These are phyloP conservation scores for Lasiodiplodia theobromae DNA, from an alignment of 2,329 filamentous ascomycete species.

Conservation along the genomic window DNA sequence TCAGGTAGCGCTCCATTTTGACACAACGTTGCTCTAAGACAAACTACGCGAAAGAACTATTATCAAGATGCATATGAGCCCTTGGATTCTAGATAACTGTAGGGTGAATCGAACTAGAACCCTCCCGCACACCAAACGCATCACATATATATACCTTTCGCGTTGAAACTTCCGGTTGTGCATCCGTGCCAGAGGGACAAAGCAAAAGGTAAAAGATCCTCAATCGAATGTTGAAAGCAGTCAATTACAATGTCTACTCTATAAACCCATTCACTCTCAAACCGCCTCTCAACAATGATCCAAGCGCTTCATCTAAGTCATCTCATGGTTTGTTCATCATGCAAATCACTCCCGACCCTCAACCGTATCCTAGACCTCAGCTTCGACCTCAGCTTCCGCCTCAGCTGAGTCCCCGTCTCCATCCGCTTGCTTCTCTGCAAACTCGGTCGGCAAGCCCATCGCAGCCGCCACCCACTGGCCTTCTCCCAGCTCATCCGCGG, in stretches of 20 bases:
- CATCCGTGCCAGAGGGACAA: background rate
- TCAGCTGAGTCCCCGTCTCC: background rate
- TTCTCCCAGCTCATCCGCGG: background rate
- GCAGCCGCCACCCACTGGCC: background rate
- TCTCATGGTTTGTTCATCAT: conserved; percentile 9
- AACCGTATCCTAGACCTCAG: background rate
- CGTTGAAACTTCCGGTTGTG: background rate
- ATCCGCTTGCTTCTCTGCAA: background rate
- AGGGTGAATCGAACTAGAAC: too few species aligned
- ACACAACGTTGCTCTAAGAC: too few species aligned
- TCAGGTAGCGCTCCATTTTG: too few species aligned
- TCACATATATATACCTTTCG: background rate
- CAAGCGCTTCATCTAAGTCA: background rate
- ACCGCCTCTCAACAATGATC: background rate
- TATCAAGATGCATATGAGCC: too few species aligned
- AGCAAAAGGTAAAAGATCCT: background rate
- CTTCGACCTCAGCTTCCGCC: background rate
- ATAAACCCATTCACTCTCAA: background rate
- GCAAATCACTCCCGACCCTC: background rate
- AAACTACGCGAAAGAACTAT: too few species aligned
- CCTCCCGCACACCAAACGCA: too few species aligned
- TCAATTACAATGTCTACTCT: background rate
- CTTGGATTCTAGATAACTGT: too few species aligned
- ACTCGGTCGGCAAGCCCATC: conserved; percentile 14
- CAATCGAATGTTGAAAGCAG: background rate